A percentile compares a stretch with the other conserved stretches of the same genome.
Conservation (phyloP, 169 alveolate genomes). For the Perkinsus olseni region DNA sequence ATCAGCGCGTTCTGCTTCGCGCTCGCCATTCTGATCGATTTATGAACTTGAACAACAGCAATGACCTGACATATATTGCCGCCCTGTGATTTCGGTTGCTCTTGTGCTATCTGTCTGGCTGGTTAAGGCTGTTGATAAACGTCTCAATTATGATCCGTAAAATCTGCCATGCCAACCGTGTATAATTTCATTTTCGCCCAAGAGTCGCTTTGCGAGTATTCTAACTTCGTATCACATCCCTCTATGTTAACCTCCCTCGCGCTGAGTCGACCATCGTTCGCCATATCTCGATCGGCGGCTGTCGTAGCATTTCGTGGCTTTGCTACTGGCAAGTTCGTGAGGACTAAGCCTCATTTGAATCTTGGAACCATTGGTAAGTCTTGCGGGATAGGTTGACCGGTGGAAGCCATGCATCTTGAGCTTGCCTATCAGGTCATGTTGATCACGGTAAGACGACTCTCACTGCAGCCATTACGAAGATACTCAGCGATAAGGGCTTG, state of each 20-base stretch:
- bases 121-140: too few relatives aligned
- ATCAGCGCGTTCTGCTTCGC: neutral
- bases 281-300: neutral
- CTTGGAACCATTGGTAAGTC: conserved; percentile 85
- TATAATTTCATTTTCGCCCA: too few relatives aligned
- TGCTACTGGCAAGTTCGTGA: conserved; percentile 62
- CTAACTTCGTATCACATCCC: too few relatives aligned
- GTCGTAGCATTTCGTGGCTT: conserved; percentile 15
- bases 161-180: too few relatives aligned
- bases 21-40: neutral
- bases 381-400: too few relatives aligned
- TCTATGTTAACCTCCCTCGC: too few relatives aligned
- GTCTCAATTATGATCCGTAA: too few relatives aligned
- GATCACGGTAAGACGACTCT: conserved; percentile 91
- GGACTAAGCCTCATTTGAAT: conserved; percentile 86
- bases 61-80: neutral
- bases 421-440: conserved; percentile 74
- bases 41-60: neutral
- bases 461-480: conserved; percentile 88
- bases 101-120: too few relatives aligned
- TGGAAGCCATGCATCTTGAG: too few relatives aligned
- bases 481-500: conserved; percentile 42
- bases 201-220: too few relatives aligned
- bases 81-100: too few relatives aligned
- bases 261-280: neutral